phyloP scores from a whole-genome alignment of 78 protist genomes.

The Dictyostelium brefeldianum region DNA sequence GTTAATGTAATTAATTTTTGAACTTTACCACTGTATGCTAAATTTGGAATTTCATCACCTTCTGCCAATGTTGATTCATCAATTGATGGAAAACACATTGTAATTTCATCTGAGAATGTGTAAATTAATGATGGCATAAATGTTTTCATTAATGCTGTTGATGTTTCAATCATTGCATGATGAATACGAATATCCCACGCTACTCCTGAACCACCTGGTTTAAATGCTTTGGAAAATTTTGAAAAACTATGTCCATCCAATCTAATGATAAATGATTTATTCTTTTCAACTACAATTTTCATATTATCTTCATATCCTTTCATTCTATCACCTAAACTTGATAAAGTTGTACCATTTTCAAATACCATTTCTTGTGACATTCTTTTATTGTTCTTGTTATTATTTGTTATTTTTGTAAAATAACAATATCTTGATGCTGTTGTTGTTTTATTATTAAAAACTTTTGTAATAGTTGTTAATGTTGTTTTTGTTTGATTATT shows the following conservation, averaged over 20 bases:
- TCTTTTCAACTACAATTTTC: not conserved
- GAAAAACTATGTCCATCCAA: constrained; percentile 84
- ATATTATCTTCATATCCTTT: constrained; percentile 48
- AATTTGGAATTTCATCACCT: not conserved
- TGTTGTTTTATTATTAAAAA: too few species aligned
- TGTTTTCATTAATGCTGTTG: constrained; percentile 37
- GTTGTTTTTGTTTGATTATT: too few species aligned
- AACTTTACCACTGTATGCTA: constrained; percentile 46
- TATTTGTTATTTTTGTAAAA: too few species aligned
- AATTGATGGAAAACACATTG: constrained; percentile 65
- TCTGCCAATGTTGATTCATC: not conserved
- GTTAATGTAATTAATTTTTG: constrained; percentile 66
- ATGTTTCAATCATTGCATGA: constrained; percentile 80
- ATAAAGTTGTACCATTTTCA: not conserved
- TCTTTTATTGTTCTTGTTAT: too few species aligned
- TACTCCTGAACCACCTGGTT: not conserved
- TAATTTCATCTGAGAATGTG: constrained; percentile 82
- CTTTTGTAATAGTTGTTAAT: too few species aligned
- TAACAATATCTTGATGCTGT: too few species aligned
- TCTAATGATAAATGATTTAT: constrained; percentile 56
- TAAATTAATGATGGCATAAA: constrained; percentile 58
- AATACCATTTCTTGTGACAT: too few species aligned
- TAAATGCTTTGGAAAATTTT: constrained; percentile 64
- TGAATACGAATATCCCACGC: constrained; percentile 83
- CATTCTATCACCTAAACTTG: constrained; percentile 61